phyloP scores from a whole-genome alignment of 192 early-diverging fungal genomes.

The Phlyctochytrium arcticum region DNA sequence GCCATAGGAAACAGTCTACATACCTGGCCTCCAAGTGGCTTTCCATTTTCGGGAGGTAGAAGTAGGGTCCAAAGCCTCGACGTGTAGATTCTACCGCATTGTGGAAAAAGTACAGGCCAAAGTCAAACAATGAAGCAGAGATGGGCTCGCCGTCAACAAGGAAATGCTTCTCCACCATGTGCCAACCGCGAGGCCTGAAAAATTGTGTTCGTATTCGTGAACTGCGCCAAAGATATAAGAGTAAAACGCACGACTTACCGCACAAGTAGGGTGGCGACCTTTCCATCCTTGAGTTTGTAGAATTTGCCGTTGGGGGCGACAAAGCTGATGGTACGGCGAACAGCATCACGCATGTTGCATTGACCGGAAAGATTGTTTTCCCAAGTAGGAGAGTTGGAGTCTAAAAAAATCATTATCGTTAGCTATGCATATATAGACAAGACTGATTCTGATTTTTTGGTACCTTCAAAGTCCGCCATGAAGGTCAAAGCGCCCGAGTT shows the following conservation, averaged over 20 bases:
- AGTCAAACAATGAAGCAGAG: constrained; percentile 98
- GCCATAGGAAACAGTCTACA: background rate
- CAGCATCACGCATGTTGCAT: constrained; percentile 92
- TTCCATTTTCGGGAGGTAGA: constrained; percentile 99
- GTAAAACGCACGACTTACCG: constrained; percentile 46
- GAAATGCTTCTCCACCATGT: constrained; percentile 96
- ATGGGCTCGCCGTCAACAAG: constrained; percentile 85
- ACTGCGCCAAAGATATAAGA: background rate
- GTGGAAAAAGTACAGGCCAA: constrained; percentile 98
- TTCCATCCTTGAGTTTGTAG: constrained; percentile 88
- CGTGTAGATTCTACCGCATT: constrained; percentile 81
- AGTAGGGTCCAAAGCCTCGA: constrained; percentile 93
- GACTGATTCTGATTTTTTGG: background rate
- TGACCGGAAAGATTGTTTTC: constrained; percentile 86
- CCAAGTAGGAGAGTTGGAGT: constrained; percentile 98
- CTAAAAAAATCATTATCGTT: constrained; percentile 22
- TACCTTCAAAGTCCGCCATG: constrained; percentile 95
- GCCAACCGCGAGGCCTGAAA: constrained; percentile 92
- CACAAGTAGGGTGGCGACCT: constrained; percentile 86
- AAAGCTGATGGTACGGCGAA: constrained; percentile 81
- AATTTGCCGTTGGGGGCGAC: constrained; percentile 87
- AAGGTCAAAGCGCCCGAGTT: constrained; percentile 91
- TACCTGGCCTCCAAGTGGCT: constrained; percentile 85
- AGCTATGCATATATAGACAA: background rate
- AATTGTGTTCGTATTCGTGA: background rate